Evolutionary conservation across 495 filamentous ascomycete species (phyloP), one percentile per base, ranked within the genome.

Genomic region (Aspergillus indologenus): DNA sequence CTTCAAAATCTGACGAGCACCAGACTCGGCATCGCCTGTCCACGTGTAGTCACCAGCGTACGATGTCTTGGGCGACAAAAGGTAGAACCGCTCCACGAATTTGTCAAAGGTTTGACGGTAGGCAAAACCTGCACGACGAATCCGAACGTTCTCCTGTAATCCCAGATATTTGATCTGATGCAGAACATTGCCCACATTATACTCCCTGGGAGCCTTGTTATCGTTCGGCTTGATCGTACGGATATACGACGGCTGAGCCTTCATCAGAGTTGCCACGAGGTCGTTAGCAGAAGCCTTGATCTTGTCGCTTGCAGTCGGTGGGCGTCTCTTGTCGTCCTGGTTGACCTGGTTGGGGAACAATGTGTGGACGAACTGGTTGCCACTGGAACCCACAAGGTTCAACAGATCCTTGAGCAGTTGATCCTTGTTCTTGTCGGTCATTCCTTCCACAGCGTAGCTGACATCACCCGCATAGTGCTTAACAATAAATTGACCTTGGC

Each of bases 391-490:
- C 64, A 95, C 88, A 44, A 99, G 81, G 67, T 91, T 93, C 53
- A 97, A 81, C 29, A 99, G 75, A 63, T 96, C 95, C 77, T 98
- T 99, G 50, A 98, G 77, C 50, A 99, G 80, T 68, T 94, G 91
- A 66, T 99, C 95, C 81, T 98, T 99, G 81, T 98, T 99, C 81
- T 98, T 99, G 68, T 99, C 95, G 3, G 95, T 99, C 83, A 99
- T 99, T 54, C 95, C 95, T 43, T 94, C 89, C 23, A 99, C 85
- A 17, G 89, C 88, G 73, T 99, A 99, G 66, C 85, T 89, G 60
- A 99, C 95, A 75, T 99, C 95, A 74, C 95, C 95, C 54, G 95
- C 95, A 66, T 99, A 99, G 71, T 99, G 95, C 77, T 97, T 99
- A 74, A 99, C 87, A 61, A 99, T 91, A 74, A 99, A 99, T 64